Evolutionary conservation across 257 asterid genomes (phyloP).

Genomic region (Scutellaria galericulata): DNA sequence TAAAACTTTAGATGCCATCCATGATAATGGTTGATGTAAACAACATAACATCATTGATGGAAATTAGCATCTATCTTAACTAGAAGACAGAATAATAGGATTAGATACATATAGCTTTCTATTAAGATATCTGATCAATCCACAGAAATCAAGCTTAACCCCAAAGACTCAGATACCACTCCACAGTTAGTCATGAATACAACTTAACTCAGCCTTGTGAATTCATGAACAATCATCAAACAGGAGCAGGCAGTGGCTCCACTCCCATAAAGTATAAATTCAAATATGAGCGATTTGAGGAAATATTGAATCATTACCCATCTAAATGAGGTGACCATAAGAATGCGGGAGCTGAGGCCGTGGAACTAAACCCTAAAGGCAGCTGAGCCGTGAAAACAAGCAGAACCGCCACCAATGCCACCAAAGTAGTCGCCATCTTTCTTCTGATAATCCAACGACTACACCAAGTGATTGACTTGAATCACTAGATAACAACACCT

Average conservation of each 20-base stretch:
- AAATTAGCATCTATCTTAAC: constrained; percentile 8
- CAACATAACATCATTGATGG: neutral
- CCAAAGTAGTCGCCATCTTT: constrained; percentile 45
- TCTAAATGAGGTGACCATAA: constrained; percentile 65
- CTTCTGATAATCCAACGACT: constrained; percentile 31
- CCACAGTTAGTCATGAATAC: neutral
- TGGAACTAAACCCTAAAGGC: constrained; percentile 35
- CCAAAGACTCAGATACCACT: constrained; percentile 1
- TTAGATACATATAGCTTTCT: constrained; percentile 2
- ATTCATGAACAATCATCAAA: constrained; percentile 7
- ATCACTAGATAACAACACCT: constrained; percentile 30
- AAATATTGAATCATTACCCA: constrained; percentile 51
- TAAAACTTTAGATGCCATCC: neutral
- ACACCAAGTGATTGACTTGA: constrained; percentile 23
- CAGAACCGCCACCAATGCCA: constrained; percentile 45
- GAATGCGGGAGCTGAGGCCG: constrained; percentile 56
- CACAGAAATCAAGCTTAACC: constrained; percentile 1
- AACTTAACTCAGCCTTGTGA: neutral
- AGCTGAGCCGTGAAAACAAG: constrained; percentile 49
- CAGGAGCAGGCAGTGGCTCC: constrained; percentile 1
- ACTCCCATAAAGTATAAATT: neutral
- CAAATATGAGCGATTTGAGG: neutral
- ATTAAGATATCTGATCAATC: neutral
- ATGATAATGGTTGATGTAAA: constrained; percentile 1
- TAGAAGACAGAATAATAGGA: constrained; percentile 13